These are phyloP conservation scores for Diaporthe sp. DNA, from an alignment of 2,329 filamentous ascomycete genomes.

Conservation along the genomic window DNA sequence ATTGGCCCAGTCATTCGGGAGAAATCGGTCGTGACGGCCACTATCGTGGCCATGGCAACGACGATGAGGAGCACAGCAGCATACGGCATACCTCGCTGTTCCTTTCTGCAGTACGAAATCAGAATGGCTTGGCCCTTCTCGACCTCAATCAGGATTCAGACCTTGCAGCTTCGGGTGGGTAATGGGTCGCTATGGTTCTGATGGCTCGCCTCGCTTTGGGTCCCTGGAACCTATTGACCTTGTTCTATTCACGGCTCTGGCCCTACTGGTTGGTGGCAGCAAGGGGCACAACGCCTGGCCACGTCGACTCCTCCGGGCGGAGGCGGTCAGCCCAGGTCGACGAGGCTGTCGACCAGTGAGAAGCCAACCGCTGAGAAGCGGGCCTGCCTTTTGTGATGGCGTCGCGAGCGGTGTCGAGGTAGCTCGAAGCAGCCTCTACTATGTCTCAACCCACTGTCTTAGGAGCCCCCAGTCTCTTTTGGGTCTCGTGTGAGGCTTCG, in stretches of 20 bases:
- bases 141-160: background rate
- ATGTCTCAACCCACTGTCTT: conserved; percentile 17
- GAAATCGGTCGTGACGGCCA: background rate
- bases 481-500: conserved; percentile 10
- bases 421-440: background rate
- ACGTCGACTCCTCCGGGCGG: background rate
- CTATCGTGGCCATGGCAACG: background rate
- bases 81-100: background rate
- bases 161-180: background rate
- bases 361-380: background rate
- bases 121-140: background rate
- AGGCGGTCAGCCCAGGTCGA: background rate
- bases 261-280: background rate
- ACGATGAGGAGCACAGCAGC: background rate
- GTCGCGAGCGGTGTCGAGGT: conserved; percentile 1
- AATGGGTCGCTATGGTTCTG: background rate
- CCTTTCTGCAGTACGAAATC: background rate
- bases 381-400: background rate
- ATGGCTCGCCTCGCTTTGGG: background rate
- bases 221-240: background rate
- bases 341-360: background rate
- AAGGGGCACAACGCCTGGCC: background rate
- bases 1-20: background rate
- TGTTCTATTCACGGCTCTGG: background rate
- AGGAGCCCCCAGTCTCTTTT: background rate